Conservation (phyloP, 164 flowering plant genomes). For the Euptelea pleiosperma region DNA sequence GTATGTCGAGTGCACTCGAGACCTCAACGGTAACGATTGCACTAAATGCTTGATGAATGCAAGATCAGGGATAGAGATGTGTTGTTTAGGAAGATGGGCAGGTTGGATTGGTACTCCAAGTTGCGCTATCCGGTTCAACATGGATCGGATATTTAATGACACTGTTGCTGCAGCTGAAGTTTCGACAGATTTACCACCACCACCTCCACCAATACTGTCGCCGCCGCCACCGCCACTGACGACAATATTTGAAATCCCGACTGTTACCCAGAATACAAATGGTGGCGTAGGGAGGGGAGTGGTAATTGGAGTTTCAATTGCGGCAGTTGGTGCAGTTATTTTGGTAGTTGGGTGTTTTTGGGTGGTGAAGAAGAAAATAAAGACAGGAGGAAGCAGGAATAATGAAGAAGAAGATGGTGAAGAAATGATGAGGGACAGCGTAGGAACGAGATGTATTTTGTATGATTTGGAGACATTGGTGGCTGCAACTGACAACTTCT, state of each 20-base stretch:
- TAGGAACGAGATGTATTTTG: not conserved
- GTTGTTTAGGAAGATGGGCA: constrained; percentile 12
- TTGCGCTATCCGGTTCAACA: constrained; percentile 1
- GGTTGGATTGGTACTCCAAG: constrained; percentile 6
- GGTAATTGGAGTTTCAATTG: constrained; percentile 4
- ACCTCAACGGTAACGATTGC: constrained; percentile 12
- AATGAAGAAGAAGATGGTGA: not conserved
- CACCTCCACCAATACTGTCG: too few relatives aligned
- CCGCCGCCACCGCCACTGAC: not conserved
- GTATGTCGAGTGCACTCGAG: constrained; percentile 9
- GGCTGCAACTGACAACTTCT: constrained; percentile 21
- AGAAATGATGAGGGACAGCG: not conserved
- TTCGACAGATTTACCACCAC: not conserved
- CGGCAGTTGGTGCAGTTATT: not conserved
- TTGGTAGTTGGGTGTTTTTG: not conserved
- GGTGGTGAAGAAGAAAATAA: not conserved
- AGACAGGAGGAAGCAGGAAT: not conserved
- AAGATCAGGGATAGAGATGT: not conserved
- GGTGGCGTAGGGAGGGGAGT: not conserved
- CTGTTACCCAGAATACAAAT: not conserved
- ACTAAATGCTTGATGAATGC: constrained; percentile 5
- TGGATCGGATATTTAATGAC: not conserved
- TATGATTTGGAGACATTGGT: constrained; percentile 11
- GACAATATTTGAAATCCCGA: not conserved
- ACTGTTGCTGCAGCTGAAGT: not conserved